Conservation (phyloP, 2,329 filamentous ascomycete genomes). For the Tolypocladium endophyticum region DNA sequence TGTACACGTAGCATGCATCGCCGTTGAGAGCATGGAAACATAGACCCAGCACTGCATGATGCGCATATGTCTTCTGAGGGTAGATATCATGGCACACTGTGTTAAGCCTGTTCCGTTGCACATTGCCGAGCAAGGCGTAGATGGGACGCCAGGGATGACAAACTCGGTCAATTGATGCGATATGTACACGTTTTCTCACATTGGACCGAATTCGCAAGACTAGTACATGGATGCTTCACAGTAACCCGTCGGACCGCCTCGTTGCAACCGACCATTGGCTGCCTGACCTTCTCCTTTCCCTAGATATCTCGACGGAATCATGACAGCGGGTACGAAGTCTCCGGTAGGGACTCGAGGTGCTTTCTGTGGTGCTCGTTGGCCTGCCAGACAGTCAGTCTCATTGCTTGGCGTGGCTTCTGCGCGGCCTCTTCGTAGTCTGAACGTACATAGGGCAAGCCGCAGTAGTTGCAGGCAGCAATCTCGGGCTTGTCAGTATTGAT, state of each 20-base stretch:
- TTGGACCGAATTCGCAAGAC: neutral
- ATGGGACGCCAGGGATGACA: neutral
- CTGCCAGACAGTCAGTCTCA: slow-evolving; percentile 32
- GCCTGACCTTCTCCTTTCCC: neutral
- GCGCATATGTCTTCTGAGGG: neutral
- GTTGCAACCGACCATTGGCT: neutral
- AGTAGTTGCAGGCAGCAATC: slow-evolving; percentile 85
- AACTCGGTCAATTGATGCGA: neutral
- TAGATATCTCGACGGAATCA: slow-evolving; percentile 13
- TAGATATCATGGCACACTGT: neutral
- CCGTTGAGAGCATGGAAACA: neutral
- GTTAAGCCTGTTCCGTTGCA: neutral
- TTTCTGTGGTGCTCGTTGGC: slow-evolving; percentile 82
- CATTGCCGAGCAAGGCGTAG: neutral
- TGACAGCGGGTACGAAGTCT: slow-evolving; percentile 71
- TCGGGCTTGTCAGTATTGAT: slow-evolving; percentile 98
- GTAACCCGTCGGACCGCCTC: neutral
- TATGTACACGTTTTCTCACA: slow-evolving; percentile 3
- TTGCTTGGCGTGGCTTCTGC: neutral
- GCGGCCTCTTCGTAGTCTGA: neutral
- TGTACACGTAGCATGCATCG: neutral
- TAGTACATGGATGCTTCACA: slow-evolving; percentile 2
- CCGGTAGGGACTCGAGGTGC: slow-evolving; percentile 71
- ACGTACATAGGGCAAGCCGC: slow-evolving; percentile 83
- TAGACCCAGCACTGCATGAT: neutral